Percentiles rank a stretch among this genome's conserved stretches.
These are phyloP conservation scores for Botrytis deweyae DNA, from an alignment of 2,329 filamentous ascomycete genomes.

Conservation along the genomic window DNA sequence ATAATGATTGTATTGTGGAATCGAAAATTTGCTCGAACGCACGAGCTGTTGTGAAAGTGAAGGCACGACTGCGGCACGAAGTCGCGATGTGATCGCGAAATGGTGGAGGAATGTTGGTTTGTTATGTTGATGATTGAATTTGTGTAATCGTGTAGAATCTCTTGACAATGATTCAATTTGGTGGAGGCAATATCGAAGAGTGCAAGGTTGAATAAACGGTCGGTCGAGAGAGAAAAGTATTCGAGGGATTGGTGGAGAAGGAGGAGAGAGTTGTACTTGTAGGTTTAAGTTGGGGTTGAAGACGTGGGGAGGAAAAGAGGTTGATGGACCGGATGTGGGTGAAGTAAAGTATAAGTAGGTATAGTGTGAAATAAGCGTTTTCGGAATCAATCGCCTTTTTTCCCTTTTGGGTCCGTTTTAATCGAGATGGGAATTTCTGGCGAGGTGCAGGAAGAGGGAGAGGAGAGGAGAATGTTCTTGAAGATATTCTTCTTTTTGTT, in stretches of 20 bases:
- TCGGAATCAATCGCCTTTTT: slow-evolving; percentile 16
- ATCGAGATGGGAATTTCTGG: slow-evolving; percentile 11
- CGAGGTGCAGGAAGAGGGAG: neutral
- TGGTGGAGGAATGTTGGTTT: slow-evolving; percentile 14
- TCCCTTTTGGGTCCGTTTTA: slow-evolving; percentile 7
- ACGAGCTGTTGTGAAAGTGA: slow-evolving; percentile 34
- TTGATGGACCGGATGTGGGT: slow-evolving; percentile 13
- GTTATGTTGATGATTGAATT: neutral
- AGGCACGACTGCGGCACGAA: slow-evolving; percentile 34
- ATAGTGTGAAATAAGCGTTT: neutral
- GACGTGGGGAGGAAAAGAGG: neutral
- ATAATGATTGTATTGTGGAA: slow-evolving; percentile 49
- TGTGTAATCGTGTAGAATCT: neutral
- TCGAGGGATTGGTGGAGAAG: neutral
- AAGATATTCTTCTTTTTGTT: neutral
- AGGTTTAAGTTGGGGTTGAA: neutral
- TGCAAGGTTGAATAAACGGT: neutral
- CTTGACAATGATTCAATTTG: neutral
- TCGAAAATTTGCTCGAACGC: slow-evolving; percentile 34
- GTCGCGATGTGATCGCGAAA: slow-evolving; percentile 37
- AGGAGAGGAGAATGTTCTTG: neutral
- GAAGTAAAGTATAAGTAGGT: slow-evolving; percentile 7
- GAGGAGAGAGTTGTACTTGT: neutral
- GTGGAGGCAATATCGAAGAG: neutral
- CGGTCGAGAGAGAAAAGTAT: neutral